Conservation (phyloP, 2,329 filamentous ascomycete genomes). For the Leptodontidium sp. region DNA sequence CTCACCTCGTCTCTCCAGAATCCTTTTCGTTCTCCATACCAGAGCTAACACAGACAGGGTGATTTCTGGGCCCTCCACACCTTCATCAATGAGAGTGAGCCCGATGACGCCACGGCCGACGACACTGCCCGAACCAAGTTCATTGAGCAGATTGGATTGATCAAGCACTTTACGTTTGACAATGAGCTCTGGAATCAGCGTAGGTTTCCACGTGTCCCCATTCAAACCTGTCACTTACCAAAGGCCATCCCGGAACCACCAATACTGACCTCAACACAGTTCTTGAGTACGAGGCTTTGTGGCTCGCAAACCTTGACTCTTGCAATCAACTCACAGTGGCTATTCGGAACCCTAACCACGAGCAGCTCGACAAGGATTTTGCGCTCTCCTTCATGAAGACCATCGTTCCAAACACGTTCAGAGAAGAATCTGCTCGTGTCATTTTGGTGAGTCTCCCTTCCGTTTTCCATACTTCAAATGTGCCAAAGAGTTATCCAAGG, state of each 20-base stretch:
- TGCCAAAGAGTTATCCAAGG: neutral
- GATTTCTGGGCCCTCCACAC: conserved; percentile 18
- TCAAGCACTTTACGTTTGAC: conserved; percentile 23
- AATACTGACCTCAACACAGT: neutral
- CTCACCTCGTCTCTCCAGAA: neutral
- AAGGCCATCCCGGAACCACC: neutral
- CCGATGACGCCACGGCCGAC: neutral
- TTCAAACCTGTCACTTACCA: neutral
- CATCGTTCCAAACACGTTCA: neutral
- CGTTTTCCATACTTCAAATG: neutral
- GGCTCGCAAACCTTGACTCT: conserved; percentile 9
- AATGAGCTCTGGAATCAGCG: conserved; percentile 15
- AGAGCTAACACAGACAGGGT: neutral
- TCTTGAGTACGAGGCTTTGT: conserved; percentile 4
- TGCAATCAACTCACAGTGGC: conserved; percentile 9
- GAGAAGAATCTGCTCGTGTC: conserved; percentile 1
- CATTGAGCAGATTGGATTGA: conserved; percentile 11
- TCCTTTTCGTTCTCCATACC: neutral
- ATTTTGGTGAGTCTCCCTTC: neutral
- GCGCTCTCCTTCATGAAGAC: neutral
- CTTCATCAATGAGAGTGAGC: conserved; percentile 7
- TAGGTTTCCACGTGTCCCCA: neutral
- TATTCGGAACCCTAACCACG: conserved; percentile 17
- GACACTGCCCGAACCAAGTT: conserved; percentile 13
- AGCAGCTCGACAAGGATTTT: neutral